These are phyloP conservation scores for Fusarium sp. DNA, from an alignment of 2,329 filamentous ascomycete genomes.

Conservation along the genomic window DNA sequence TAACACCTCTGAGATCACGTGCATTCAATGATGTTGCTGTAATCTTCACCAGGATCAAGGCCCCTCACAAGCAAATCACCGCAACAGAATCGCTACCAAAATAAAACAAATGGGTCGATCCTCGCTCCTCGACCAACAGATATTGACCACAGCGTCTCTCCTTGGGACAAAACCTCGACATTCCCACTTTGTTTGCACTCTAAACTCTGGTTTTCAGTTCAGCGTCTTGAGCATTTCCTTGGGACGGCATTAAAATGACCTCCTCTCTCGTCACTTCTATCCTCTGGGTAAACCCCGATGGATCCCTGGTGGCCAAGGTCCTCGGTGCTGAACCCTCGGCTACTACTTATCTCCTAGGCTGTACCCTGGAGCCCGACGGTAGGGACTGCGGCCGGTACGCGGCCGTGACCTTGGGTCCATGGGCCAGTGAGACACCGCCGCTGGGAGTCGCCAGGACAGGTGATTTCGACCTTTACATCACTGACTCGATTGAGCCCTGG, in stretches of 20 bases:
- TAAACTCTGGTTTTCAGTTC: neutral
- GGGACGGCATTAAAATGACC: neutral
- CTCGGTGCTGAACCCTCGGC: conserved; percentile 12
- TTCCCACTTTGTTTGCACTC: neutral
- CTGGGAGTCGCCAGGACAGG: conserved; percentile 12
- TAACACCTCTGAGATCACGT: neutral
- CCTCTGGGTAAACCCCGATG: neutral
- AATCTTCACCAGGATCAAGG: neutral
- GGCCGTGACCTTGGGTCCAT: conserved; percentile 14
- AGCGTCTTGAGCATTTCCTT: neutral
- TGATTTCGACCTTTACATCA: conserved; percentile 4
- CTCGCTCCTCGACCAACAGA: neutral
- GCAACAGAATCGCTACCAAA: neutral
- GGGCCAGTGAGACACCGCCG: conserved; percentile 22
- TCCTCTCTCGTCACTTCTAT: conserved; percentile 7
- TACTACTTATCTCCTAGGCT: conserved; percentile 19
- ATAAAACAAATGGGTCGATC: neutral
- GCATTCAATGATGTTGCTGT: neutral
- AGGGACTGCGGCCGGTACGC: conserved; percentile 6
- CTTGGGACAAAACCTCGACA: neutral
- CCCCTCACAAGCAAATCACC: neutral
- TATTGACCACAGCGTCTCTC: neutral
- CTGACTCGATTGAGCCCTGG: neutral
- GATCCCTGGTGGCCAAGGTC: conserved; percentile 4
- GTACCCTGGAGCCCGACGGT: conserved; percentile 1